These are phyloP conservation scores for Ceratocystis destructans DNA, from an alignment of 2,329 filamentous ascomycete species.

Conservation along the genomic window DNA sequence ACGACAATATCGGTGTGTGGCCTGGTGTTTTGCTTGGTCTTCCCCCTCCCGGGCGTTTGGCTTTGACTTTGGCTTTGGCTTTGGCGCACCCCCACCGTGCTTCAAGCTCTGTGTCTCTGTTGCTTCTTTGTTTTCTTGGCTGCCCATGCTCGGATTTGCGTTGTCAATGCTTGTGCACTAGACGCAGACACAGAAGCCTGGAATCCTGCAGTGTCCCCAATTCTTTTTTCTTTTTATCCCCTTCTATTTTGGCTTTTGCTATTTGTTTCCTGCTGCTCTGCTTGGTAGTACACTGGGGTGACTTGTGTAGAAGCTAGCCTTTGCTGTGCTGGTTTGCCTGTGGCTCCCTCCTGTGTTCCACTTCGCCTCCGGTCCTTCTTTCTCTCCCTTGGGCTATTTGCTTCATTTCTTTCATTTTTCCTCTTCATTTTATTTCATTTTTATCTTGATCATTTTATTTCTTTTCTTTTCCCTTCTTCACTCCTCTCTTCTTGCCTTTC, in stretches of 20 bases:
- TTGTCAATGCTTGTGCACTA: conserved; percentile 6
- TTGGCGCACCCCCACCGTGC: neutral
- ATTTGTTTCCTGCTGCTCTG: neutral
- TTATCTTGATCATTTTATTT: neutral
- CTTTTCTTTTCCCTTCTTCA: neutral
- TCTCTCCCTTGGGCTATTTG: conserved; percentile 14
- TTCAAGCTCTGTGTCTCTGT: neutral
- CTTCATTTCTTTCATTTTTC: neutral
- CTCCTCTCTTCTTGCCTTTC: neutral
- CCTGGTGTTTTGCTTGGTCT: neutral
- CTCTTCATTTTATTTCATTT: neutral
- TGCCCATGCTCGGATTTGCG: conserved; percentile 6
- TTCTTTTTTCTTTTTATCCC: neutral
- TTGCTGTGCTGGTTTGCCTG: neutral
- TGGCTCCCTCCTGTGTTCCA: conserved; percentile 3
- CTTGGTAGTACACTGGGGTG: neutral
- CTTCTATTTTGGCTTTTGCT: conserved; percentile 17
- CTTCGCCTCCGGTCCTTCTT: conserved; percentile 17
- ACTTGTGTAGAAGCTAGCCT: neutral
- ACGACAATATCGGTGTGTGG: neutral
- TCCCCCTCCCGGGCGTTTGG: neutral
- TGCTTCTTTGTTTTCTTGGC: neutral
- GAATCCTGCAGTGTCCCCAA: conserved; percentile 2
- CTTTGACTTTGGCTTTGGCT: neutral
- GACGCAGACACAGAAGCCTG: neutral